phyloP scores from a whole-genome alignment of 2,329 filamentous ascomycete species.

The Ophiocordyceps camponoti-saundersi region DNA sequence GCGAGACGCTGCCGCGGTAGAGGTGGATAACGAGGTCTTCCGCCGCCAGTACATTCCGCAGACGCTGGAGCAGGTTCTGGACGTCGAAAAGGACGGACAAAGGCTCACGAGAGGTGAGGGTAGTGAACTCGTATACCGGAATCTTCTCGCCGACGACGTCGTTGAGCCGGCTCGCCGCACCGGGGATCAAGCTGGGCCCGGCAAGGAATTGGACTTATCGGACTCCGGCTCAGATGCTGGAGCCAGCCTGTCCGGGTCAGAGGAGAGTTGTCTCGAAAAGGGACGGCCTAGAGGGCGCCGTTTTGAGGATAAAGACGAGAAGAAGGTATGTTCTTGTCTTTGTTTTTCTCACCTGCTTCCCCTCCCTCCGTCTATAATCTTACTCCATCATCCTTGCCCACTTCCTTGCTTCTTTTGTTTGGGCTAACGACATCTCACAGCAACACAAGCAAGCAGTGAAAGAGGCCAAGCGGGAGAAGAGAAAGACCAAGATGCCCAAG shows the following conservation, averaged over 20 bases:
- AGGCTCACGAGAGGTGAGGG: conserved; percentile 58
- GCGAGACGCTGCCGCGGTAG: conserved; percentile 38
- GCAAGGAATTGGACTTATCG: conserved; percentile 25
- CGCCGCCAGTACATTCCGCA: conserved; percentile 93
- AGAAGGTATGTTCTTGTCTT: conserved; percentile 36
- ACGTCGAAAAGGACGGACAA: conserved; percentile 79
- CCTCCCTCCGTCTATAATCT: background rate
- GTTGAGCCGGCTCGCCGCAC: conserved; percentile 13
- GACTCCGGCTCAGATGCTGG: conserved; percentile 34
- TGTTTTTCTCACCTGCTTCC: too few relatives aligned
- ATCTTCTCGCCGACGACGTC: conserved; percentile 59
- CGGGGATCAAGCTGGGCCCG: background rate
- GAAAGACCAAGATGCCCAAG: conserved; percentile 93
- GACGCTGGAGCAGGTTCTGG: conserved; percentile 88
- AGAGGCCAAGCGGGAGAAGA: conserved; percentile 85
- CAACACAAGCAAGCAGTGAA: conserved; percentile 79
- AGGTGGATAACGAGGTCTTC: conserved; percentile 84
- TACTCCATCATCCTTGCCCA: too few relatives aligned
- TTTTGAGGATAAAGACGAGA: conserved; percentile 82
- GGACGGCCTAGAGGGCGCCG: conserved; percentile 61
- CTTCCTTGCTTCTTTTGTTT: background rate
- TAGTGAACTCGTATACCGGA: conserved; percentile 67
- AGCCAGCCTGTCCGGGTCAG: conserved; percentile 25
- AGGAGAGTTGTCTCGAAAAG: conserved; percentile 43
- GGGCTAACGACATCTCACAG: conserved; percentile 13